A percentile compares a stretch with the other conserved stretches of the same genome.
phyloP scores from a whole-genome alignment of 108 stramenopile species.

The Cylindrotheca fusiformis region DNA sequence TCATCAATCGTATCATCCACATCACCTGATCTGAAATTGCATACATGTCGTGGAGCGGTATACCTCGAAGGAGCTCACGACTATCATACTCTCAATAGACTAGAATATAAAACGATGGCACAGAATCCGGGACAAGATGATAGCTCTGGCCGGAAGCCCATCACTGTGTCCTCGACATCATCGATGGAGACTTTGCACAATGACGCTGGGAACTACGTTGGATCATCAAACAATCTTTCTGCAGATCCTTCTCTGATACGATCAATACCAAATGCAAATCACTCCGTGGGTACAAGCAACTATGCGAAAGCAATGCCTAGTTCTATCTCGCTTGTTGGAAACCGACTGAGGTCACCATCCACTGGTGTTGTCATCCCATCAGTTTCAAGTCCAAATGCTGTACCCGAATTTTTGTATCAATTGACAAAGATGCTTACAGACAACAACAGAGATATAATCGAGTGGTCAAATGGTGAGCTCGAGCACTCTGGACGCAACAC shows the following conservation, averaged over 20 bases:
- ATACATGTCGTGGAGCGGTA: neutral
- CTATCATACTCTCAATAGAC: too few species aligned
- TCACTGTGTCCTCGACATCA: conserved; percentile 22
- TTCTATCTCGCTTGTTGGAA: neutral
- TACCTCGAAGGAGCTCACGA: neutral
- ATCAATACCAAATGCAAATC: neutral
- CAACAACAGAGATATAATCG: conserved; percentile 74
- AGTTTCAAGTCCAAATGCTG: conserved; percentile 19
- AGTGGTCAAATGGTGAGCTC: conserved; percentile 71
- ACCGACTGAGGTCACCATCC: conserved; percentile 3
- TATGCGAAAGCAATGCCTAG: neutral
- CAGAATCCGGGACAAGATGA: neutral
- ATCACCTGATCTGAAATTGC: neutral
- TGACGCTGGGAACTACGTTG: neutral
- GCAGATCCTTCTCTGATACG: neutral
- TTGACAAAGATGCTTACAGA: conserved; percentile 89
- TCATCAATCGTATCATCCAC: neutral
- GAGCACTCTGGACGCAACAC: too few species aligned
- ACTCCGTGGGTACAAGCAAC: neutral
- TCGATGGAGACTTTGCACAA: conserved; percentile 17
- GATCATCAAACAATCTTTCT: neutral
- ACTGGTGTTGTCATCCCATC: conserved; percentile 3
- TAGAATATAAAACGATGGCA: conserved; percentile 5
- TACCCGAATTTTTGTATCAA: conserved; percentile 83
- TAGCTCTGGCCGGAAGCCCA: neutral